phyloP scores from a whole-genome alignment of 2,329 filamentous ascomycete species.

The Fonsecaea monophora region DNA sequence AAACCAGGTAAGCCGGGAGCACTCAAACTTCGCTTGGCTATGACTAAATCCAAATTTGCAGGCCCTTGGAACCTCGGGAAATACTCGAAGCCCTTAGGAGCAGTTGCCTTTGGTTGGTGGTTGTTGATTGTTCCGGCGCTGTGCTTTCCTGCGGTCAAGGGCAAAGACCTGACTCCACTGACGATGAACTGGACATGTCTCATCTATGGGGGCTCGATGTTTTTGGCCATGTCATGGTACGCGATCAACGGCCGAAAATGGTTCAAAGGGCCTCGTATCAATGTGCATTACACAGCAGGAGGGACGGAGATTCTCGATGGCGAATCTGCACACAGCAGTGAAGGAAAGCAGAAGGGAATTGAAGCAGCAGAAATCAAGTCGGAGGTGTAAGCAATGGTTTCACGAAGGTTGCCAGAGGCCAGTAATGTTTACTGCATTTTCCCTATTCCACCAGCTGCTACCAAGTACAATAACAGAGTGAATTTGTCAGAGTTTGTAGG shows the following conservation, averaged over 20 bases:
- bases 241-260: constrained; percentile 43
- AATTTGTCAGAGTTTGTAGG: not conserved
- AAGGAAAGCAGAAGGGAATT: constrained; percentile 12
- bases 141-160: constrained; percentile 44
- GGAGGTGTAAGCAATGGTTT: constrained; percentile 1
- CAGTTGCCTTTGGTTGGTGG: constrained; percentile 42
- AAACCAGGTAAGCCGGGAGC: constrained; percentile 36
- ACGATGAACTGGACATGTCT: constrained; percentile 46
- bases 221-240: constrained; percentile 42
- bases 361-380: constrained; percentile 16
- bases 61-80: constrained; percentile 45
- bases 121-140: constrained; percentile 43
- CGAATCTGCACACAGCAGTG: constrained; percentile 11
- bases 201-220: constrained; percentile 45
- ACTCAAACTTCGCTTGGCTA: not conserved
- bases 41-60: constrained; percentile 17
- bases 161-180: constrained; percentile 40
- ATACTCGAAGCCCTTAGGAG: constrained; percentile 42
- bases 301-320: constrained; percentile 23
- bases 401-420: not conserved
- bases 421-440: not conserved
- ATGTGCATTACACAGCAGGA: constrained; percentile 37
- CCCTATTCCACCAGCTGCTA: not conserved
- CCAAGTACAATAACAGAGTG: not conserved
- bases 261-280: constrained; percentile 46